Conservation (phyloP, 1,284 basidiomycete genomes). For the Lentinus polychrous region DNA sequence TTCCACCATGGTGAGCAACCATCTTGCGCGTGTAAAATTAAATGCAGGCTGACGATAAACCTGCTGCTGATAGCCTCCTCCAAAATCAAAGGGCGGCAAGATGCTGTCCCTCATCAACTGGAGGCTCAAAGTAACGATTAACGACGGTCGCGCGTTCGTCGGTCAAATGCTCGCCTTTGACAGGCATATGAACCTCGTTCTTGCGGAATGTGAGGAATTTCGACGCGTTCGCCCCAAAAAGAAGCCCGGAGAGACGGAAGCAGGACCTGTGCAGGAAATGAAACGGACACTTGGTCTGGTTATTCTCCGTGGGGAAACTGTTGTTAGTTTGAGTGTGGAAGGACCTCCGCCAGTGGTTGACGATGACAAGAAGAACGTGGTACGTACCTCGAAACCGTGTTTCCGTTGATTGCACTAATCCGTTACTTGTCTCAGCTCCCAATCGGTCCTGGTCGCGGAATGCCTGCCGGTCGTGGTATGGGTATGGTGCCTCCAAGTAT, state of each 20-base stretch:
- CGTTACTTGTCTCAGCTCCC: constrained; percentile 49
- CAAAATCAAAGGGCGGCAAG: constrained; percentile 95
- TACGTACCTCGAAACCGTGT: constrained; percentile 21
- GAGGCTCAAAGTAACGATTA: constrained; percentile 95
- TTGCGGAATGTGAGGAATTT: constrained; percentile 97
- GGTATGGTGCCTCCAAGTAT: constrained; percentile 89
- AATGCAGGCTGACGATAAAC: not conserved
- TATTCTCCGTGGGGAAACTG: constrained; percentile 93
- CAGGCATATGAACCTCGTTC: constrained; percentile 98
- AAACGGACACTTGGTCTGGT: constrained; percentile 95
- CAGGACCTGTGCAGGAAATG: constrained; percentile 86
- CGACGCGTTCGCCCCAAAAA: constrained; percentile 83
- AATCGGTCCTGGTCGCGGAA: constrained; percentile 87
- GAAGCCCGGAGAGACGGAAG: constrained; percentile 67
- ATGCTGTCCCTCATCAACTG: constrained; percentile 98
- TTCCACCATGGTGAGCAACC: constrained; percentile 54
- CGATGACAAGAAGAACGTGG: constrained; percentile 78
- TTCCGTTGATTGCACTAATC: not conserved
- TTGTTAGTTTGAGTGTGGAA: constrained; percentile 93
- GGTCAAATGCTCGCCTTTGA: constrained; percentile 99
- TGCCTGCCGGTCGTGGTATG: constrained; percentile 96
- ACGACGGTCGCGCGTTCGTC: constrained; percentile 92
- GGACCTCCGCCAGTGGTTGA: constrained; percentile 93
- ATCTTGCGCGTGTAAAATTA: not conserved
- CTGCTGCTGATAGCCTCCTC: constrained; percentile 56